These are phyloP conservation scores for Trametes hirsuta DNA, from an alignment of 1,284 basidiomycete species.

Conservation along the genomic window DNA sequence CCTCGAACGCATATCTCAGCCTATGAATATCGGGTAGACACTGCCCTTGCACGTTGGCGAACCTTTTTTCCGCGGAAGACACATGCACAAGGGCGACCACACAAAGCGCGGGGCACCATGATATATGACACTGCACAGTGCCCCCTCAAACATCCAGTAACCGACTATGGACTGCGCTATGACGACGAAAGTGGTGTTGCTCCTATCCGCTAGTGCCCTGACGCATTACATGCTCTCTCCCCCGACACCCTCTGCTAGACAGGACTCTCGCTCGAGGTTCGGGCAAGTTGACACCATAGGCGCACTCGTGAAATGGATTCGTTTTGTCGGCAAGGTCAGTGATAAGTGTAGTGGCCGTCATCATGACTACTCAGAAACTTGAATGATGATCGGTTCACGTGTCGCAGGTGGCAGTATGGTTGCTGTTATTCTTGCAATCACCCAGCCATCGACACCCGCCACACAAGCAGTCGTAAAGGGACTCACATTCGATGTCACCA, in stretches of 20 bases:
- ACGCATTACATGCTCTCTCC: neutral
- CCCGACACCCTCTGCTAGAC: neutral
- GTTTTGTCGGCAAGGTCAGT: neutral
- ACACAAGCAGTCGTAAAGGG: neutral
- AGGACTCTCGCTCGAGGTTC: neutral
- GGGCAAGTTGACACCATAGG: neutral
- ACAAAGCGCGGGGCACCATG: no score
- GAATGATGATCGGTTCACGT: neutral
- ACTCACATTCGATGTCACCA: neutral
- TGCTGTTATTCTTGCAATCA: neutral
- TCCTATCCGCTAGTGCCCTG: neutral
- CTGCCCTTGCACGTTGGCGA: no score
- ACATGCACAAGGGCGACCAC: no score
- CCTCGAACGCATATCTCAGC: no score
- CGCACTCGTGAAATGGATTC: neutral
- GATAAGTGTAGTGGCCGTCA: neutral
- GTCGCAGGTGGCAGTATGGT: neutral
- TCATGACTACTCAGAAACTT: neutral
- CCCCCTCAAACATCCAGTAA: neutral
- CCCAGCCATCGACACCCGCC: neutral
- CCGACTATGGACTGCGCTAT: neutral
- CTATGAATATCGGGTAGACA: no score
- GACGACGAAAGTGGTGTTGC: neutral
- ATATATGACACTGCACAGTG: neutral
- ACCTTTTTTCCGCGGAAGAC: no score